Percentiles rank a stretch among this genome's conserved stretches.
Evolutionary conservation across 2,329 filamentous ascomycete genomes (phyloP).

Genomic region (Scytalidium sp.): DNA sequence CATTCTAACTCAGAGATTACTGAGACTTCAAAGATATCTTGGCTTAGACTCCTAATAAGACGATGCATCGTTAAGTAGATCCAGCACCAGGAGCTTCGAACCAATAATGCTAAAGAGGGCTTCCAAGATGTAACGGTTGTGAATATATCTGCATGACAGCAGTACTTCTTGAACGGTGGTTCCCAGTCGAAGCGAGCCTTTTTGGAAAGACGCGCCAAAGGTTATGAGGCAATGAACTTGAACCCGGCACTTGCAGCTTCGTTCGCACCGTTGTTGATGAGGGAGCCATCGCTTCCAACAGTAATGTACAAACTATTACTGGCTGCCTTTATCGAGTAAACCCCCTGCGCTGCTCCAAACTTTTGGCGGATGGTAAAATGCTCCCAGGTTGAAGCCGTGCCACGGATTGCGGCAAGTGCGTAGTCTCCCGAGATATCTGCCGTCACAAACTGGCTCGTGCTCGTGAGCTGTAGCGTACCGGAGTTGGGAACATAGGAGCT

Average conservation of each 20-base stretch:
- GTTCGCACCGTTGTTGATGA: conserved; percentile 17
- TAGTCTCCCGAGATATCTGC: conserved; percentile 16
- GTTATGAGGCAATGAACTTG: conserved; percentile 7
- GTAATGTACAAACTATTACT: conserved; percentile 20
- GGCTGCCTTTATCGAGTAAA: conserved; percentile 21
- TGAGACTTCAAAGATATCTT: too few relatives aligned
- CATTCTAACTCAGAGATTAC: too few relatives aligned
- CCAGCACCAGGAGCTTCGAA: too few relatives aligned
- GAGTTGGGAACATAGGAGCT: conserved; percentile 20
- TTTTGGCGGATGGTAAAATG: conserved; percentile 19
- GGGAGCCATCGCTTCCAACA: conserved; percentile 13
- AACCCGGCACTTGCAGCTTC: conserved; percentile 9
- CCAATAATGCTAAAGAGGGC: too few relatives aligned
- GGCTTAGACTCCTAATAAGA: too few relatives aligned
- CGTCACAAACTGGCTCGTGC: conserved; percentile 15
- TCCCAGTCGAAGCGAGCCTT: too few relatives aligned
- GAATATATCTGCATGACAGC: too few relatives aligned
- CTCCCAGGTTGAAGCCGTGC: conserved; percentile 17
- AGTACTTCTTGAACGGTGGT: too few relatives aligned
- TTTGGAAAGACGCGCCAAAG: too few relatives aligned
- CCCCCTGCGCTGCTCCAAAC: conserved; percentile 13
- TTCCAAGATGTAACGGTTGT: too few relatives aligned
- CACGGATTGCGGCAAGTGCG: conserved; percentile 14
- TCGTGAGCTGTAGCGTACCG: conserved; percentile 8
- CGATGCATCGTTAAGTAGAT: too few relatives aligned